A percentile compares a stretch with the other conserved stretches of the same genome.
Conservation (phyloP, 768 basidiomycete species). For the Phlegmacium glaucopus region DNA sequence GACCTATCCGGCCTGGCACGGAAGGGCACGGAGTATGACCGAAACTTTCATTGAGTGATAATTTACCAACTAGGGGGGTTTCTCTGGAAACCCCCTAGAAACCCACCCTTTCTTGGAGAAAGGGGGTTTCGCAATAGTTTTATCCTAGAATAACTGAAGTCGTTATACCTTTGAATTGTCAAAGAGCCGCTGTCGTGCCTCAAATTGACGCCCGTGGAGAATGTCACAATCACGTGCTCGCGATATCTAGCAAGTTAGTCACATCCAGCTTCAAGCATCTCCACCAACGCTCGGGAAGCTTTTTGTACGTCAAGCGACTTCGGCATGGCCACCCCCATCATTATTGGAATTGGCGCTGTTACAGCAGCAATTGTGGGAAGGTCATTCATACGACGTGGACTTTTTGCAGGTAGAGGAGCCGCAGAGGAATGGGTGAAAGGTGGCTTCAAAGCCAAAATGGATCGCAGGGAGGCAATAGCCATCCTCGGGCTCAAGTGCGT, state of each 20-base stretch:
- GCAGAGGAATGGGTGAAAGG: conserved; percentile 89
- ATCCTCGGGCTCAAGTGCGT: conserved; percentile 91
- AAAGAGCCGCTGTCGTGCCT: background rate
- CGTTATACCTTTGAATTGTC: too few species aligned
- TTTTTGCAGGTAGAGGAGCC: conserved; percentile 53
- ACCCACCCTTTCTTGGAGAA: too few species aligned
- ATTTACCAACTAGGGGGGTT: too few species aligned
- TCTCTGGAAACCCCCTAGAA: too few species aligned
- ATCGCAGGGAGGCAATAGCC: conserved; percentile 86
- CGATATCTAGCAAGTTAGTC: too few species aligned
- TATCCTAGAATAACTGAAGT: too few species aligned
- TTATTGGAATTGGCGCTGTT: conserved; percentile 75
- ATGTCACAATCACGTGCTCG: background rate
- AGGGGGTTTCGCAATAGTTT: too few species aligned
- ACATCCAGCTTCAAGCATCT: too few species aligned
- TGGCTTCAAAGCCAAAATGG: conserved; percentile 96
- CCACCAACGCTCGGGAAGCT: background rate
- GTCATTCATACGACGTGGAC: conserved; percentile 60
- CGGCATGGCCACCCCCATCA: conserved; percentile 73
- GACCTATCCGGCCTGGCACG: too few species aligned
- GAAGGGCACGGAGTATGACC: too few species aligned
- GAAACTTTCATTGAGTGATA: too few species aligned
- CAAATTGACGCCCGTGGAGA: conserved; percentile 1
- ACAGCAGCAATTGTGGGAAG: conserved; percentile 75
- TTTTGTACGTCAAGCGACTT: background rate